Evolutionary conservation across 805 yeast species (phyloP).

Genomic region (Teunomyces barrocoloradensis): DNA sequence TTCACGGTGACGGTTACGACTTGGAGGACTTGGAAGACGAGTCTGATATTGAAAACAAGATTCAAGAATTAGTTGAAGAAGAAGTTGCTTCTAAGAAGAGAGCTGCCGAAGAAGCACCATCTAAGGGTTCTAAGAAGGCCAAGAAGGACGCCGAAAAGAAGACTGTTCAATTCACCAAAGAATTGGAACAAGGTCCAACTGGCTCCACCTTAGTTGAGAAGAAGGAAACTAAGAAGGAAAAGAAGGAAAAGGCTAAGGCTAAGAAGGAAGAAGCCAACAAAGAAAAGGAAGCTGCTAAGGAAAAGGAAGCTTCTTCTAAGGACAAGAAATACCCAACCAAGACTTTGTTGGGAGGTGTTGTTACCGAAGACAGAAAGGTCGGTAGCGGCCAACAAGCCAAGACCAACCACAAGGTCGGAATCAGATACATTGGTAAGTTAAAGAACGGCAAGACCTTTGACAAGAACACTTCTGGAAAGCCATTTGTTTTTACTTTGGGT

Average conservation of each 20-base stretch:
- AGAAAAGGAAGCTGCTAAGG: constrained; percentile 18
- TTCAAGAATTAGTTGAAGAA: constrained; percentile 69
- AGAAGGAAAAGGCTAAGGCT: constrained; percentile 17
- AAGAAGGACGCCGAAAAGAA: constrained; percentile 51
- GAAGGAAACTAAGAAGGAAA: constrained; percentile 23
- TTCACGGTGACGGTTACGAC: constrained; percentile 53
- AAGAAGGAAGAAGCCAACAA: constrained; percentile 16
- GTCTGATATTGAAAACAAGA: constrained; percentile 68
- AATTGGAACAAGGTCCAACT: constrained; percentile 94
- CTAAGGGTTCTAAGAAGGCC: constrained; percentile 29
- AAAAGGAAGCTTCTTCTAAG: constrained; percentile 14
- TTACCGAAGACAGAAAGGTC: constrained; percentile 84
- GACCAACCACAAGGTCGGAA: constrained; percentile 86
- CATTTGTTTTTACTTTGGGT: constrained; percentile 87
- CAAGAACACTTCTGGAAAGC: constrained; percentile 96
- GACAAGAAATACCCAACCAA: constrained; percentile 62
- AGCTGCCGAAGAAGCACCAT: constrained; percentile 30
- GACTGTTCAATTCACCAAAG: constrained; percentile 80
- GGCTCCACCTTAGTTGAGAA: constrained; percentile 37
- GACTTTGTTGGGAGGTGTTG: constrained; percentile 89
- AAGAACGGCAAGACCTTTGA: constrained; percentile 95
- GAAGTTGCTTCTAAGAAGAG: constrained; percentile 44
- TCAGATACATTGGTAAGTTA: constrained; percentile 96
- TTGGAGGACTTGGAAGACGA: constrained; percentile 65
- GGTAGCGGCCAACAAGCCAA: constrained; percentile 91